Percentiles rank a stretch among this genome's conserved stretches.
These are phyloP conservation scores for Podaxis rugospora DNA, from an alignment of 768 basidiomycete genomes.

Conservation along the genomic window DNA sequence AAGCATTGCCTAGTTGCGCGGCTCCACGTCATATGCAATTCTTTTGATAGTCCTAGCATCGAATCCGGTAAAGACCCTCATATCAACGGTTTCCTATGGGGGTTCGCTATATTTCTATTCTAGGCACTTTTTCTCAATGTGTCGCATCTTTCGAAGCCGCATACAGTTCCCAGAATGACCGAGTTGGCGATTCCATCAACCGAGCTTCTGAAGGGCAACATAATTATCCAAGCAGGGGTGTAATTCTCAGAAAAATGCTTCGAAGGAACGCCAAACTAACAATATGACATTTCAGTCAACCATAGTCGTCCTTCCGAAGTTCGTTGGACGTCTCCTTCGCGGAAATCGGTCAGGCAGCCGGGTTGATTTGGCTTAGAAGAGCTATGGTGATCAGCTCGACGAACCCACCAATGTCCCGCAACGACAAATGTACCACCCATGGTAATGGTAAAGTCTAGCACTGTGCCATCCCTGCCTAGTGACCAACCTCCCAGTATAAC, in stretches of 20 bases:
- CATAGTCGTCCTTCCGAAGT: neutral
- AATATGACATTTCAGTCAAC: neutral
- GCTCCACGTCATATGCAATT: neutral
- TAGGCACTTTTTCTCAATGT: neutral
- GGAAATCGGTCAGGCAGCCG: neutral
- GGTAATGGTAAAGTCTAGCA: no score
- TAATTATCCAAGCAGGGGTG: neutral
- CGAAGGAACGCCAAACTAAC: neutral
- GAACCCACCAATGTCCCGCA: neutral
- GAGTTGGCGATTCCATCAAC: neutral
- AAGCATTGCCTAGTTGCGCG: neutral
- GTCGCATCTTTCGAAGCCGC: neutral
- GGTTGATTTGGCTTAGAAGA: neutral
- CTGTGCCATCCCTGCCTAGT: neutral
- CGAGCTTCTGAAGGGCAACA: constrained; percentile 2
- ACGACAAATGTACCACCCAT: no score
- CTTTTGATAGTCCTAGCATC: neutral
- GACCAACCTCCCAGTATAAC: neutral
- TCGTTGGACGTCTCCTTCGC: neutral
- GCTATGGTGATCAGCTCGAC: neutral
- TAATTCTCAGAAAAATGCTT: neutral
- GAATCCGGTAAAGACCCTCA: neutral
- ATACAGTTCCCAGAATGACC: neutral
- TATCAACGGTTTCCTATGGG: neutral
- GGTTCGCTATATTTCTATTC: neutral